Conservation (phyloP, 208 protist species). For the Acanthamoeba lenticulata region DNA sequence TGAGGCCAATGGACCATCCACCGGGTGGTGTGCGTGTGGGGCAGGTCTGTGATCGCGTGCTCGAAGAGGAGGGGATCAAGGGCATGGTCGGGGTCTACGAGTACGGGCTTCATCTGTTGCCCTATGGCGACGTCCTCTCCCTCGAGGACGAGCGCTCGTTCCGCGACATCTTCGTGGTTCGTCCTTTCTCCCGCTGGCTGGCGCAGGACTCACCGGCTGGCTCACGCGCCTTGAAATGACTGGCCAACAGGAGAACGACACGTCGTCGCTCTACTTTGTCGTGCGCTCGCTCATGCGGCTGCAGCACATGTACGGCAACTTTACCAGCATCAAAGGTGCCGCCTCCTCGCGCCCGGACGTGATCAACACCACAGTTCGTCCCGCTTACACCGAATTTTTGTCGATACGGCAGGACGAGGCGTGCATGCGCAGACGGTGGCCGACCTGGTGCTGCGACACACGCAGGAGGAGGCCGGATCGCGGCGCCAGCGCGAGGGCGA, state of each 20-base stretch:
- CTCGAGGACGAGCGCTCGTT: not conserved
- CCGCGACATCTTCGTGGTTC: not conserved
- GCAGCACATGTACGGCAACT: not conserved
- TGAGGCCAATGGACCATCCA: not conserved
- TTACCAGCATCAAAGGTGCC: not conserved
- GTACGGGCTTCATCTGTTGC: not conserved
- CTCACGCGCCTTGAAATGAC: not conserved
- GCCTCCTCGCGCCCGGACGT: not conserved
- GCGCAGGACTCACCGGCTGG: not conserved
- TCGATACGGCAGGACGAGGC: not conserved
- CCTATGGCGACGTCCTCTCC: not conserved
- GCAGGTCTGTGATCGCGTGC: slow-evolving; percentile 4
- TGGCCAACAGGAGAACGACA: slow-evolving; percentile 14
- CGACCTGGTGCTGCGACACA: not conserved
- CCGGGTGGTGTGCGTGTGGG: not conserved
- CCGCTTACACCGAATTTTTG: no score
- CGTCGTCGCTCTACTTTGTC: not conserved
- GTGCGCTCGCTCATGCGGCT: slow-evolving; percentile 11
- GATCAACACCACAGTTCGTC: no score
- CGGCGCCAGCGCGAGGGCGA: not conserved
- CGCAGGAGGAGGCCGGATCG: not conserved
- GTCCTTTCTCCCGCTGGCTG: not conserved
- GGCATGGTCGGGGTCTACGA: slow-evolving; percentile 23
- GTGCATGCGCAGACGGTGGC: slow-evolving; percentile 3
- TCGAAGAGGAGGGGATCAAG: not conserved